A percentile compares a stretch with the other conserved stretches of the same genome.
phyloP scores from a whole-genome alignment of 768 basidiomycete genomes.

The Holtermanniella nyarrowii region DNA sequence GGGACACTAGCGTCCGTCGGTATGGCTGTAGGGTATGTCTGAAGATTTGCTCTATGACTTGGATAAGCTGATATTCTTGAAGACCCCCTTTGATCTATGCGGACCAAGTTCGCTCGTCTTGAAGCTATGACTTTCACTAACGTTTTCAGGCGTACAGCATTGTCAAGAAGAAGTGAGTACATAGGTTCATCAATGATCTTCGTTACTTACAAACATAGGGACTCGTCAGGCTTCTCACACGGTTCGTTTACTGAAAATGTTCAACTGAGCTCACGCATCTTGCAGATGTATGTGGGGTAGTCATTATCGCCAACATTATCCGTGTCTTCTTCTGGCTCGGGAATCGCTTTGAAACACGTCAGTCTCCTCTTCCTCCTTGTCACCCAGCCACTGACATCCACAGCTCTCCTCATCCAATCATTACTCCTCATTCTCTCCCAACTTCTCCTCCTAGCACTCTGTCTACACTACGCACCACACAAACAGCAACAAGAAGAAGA shows the following conservation, averaged over 20 bases:
- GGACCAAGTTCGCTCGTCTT: conserved; percentile 26
- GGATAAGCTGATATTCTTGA: neutral
- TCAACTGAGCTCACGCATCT: neutral
- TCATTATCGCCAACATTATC: conserved; percentile 39
- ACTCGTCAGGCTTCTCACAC: conserved; percentile 40
- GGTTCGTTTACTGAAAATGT: conserved; percentile 13
- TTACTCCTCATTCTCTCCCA: conserved; percentile 40
- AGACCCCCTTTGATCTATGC: conserved; percentile 39
- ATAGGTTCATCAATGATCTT: neutral
- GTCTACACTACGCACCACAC: conserved; percentile 35
- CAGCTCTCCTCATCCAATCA: conserved; percentile 39
- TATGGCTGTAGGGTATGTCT: conserved; percentile 26
- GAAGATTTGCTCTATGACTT: neutral
- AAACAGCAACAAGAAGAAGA: no score
- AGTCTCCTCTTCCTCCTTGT: conserved; percentile 3
- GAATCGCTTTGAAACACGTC: conserved; percentile 38
- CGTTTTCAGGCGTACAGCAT: conserved; percentile 35
- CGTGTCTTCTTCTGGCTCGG: conserved; percentile 41
- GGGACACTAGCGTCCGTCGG: conserved; percentile 17
- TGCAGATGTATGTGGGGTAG: conserved; percentile 35
- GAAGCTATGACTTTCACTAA: conserved; percentile 6
- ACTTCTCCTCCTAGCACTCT: conserved; percentile 37
- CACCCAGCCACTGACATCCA: neutral
- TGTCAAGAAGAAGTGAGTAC: conserved; percentile 32
- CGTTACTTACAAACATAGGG: conserved; percentile 14